phyloP scores from a whole-genome alignment of 2,329 filamentous ascomycete genomes.

The Pseudopithomyces chartarum region DNA sequence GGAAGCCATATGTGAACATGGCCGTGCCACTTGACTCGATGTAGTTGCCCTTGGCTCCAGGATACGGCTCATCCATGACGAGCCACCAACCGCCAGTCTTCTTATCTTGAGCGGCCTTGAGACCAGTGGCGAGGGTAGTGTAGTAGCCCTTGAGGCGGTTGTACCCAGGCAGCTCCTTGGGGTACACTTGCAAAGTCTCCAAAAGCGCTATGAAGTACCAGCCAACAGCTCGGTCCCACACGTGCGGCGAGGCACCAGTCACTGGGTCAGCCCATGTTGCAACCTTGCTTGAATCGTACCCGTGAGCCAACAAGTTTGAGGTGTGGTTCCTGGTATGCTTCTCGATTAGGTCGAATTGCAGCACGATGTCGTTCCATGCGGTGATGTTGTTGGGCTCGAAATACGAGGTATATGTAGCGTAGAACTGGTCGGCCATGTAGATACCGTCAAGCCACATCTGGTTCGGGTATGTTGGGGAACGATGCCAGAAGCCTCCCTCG shows the following conservation, averaged over 20 bases:
- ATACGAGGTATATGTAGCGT: slow-evolving; percentile 45
- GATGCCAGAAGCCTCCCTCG: slow-evolving; percentile 61
- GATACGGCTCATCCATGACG: slow-evolving; percentile 58
- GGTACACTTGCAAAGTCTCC: slow-evolving; percentile 56
- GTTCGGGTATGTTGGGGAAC: slow-evolving; percentile 53
- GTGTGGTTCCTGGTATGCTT: slow-evolving; percentile 41
- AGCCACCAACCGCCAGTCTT: slow-evolving; percentile 62
- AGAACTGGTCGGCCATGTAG: slow-evolving; percentile 48
- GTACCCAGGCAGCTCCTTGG: slow-evolving; percentile 45
- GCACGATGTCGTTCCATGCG: slow-evolving; percentile 51
- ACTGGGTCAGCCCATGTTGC: slow-evolving; percentile 43
- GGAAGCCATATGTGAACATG: slow-evolving; percentile 50
- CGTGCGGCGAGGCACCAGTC: slow-evolving; percentile 43
- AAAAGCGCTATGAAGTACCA: slow-evolving; percentile 50
- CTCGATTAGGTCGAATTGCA: slow-evolving; percentile 44
- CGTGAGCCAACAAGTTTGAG: slow-evolving; percentile 40
- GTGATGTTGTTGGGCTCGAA: slow-evolving; percentile 46
- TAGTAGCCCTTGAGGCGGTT: slow-evolving; percentile 48
- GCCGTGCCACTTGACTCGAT: slow-evolving; percentile 64
- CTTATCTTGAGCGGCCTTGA: slow-evolving; percentile 50
- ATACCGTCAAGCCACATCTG: slow-evolving; percentile 65
- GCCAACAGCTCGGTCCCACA: slow-evolving; percentile 45
- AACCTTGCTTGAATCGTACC: slow-evolving; percentile 41
- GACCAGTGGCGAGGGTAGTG: slow-evolving; percentile 47
- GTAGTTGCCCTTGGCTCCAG: slow-evolving; percentile 58